Percentiles rank a stretch among this genome's conserved stretches.
phyloP scores from a whole-genome alignment of 208 protist genomes.

The Leishmania arabica region DNA sequence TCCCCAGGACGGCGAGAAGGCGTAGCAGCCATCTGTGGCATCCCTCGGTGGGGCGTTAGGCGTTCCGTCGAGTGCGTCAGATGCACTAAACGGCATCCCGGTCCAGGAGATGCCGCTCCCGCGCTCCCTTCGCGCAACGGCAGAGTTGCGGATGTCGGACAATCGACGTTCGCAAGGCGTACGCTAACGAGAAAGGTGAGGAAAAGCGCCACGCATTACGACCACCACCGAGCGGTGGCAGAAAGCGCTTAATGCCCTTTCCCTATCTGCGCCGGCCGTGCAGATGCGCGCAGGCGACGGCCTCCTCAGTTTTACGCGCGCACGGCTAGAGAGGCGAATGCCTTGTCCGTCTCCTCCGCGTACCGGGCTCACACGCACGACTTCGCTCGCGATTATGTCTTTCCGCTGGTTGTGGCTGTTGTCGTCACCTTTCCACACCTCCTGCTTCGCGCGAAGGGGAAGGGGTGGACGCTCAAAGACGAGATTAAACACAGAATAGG shows the following conservation, averaged over 20 bases:
- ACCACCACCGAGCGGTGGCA: background rate
- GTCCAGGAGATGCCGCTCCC: too few relatives aligned
- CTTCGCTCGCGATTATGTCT: background rate
- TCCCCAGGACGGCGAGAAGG: slow-evolving; percentile 27
- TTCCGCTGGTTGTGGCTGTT: background rate
- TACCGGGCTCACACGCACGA: background rate
- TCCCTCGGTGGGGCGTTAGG: background rate
- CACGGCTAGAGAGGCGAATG: background rate
- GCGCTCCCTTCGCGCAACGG: background rate
- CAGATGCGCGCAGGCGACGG: background rate
- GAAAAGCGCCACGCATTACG: background rate
- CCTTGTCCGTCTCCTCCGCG: background rate
- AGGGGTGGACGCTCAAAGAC: background rate
- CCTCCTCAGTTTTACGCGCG: background rate
- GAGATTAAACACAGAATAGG: background rate
- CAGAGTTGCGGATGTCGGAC: background rate
- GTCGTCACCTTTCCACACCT: background rate
- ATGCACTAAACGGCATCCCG: background rate
- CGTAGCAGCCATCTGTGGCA: slow-evolving; percentile 21
- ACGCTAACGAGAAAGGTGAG: background rate
- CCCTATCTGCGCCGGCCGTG: background rate
- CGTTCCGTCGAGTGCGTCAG: background rate
- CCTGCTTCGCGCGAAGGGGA: background rate
- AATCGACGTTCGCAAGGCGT: background rate
- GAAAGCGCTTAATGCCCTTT: too few relatives aligned